A percentile compares a stretch with the other conserved stretches of the same genome.
Conservation (phyloP, 202 grass and related monocot species). For the Cymbopogon flexuosus region DNA sequence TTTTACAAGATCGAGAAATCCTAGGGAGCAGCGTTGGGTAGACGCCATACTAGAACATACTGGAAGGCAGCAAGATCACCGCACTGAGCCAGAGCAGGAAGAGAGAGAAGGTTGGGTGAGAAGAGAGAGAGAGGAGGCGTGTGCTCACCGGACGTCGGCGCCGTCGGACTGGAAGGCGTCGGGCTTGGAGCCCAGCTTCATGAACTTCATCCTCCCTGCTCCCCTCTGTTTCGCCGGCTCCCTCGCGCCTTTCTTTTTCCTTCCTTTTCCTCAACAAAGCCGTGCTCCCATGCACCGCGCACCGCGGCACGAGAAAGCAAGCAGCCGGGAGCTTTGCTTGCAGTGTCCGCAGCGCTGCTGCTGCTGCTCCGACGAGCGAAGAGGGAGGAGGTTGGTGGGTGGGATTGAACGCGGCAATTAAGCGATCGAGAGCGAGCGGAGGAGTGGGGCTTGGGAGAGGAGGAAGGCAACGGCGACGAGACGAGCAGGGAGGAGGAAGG, state of each 20-base stretch:
- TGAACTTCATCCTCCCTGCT: slow-evolving; percentile 77
- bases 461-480: neutral
- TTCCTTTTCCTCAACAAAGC: neutral
- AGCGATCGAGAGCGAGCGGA: slow-evolving; percentile 9
- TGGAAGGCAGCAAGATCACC: neutral
- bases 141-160: slow-evolving; percentile 61
- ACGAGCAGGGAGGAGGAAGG: neutral
- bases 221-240: neutral
- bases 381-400: slow-evolving; percentile 20
- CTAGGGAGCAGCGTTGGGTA: neutral
- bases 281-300: slow-evolving; percentile 36
- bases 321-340: neutral
- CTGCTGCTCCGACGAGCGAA: neutral
- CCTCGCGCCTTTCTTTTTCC: neutral
- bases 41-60: neutral
- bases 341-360: neutral
- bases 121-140: neutral
- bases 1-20: neutral
- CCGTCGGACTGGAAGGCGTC: slow-evolving; percentile 82
- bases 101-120: neutral
- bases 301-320: slow-evolving; percentile 20
- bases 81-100: neutral
- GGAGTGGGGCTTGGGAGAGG: neutral
- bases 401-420: slow-evolving; percentile 35
- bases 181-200: slow-evolving; percentile 98